A percentile compares a stretch with the other conserved stretches of the same genome.
Evolutionary conservation across 352 stramenopile genomes (phyloP).

Genomic region (Aphanomyces stellatus): DNA sequence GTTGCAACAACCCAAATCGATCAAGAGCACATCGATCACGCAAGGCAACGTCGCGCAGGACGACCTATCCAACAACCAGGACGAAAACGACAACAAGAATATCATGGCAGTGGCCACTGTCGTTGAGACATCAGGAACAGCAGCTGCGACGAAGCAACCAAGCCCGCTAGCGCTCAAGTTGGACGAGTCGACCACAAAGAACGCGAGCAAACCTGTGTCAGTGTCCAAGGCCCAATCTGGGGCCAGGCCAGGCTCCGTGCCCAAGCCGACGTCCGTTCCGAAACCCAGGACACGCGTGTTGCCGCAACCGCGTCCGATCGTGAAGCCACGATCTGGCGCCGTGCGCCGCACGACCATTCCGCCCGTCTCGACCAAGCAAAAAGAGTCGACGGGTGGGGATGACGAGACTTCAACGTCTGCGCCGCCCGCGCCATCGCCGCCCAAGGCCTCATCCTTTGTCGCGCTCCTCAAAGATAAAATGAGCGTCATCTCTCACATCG

Average conservation of each 20-base stretch:
- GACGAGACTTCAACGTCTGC: too few relatives aligned
- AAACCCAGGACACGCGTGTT: neutral
- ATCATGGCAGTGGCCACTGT: neutral
- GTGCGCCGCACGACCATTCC: neutral
- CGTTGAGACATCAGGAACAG: neutral
- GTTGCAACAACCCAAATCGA: neutral
- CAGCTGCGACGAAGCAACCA: too few relatives aligned
- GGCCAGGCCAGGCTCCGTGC: neutral
- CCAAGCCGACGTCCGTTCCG: neutral
- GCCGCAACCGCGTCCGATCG: neutral
- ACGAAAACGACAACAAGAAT: constrained; percentile 4
- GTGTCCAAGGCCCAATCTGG: neutral
- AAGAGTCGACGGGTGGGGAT: neutral
- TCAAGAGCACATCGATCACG: too few relatives aligned
- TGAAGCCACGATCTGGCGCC: neutral
- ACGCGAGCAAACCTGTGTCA: neutral
- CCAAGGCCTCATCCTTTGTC: neutral
- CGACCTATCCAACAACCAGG: too few relatives aligned
- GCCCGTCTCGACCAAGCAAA: neutral
- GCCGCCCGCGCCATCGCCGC: neutral
- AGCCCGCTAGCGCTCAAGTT: neutral
- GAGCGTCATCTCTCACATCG: neutral
- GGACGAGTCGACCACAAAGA: neutral
- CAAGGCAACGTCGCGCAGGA: too few relatives aligned
- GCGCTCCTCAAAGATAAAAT: neutral